Conservation (phyloP, 257 asterid species). For the Nicotiana noctiflora region DNA sequence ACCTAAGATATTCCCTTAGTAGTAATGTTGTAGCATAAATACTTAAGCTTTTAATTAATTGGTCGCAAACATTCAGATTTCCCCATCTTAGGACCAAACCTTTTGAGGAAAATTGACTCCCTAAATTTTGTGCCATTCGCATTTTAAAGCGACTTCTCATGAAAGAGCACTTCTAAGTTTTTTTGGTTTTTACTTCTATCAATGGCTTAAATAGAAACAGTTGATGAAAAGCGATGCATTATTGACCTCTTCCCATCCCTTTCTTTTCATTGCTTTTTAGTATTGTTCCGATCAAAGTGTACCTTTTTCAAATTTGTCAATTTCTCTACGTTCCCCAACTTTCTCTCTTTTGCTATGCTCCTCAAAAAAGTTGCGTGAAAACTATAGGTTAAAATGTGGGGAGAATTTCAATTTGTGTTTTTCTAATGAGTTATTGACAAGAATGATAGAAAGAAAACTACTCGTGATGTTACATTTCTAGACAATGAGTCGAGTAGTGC, state of each 20-base stretch:
- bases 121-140: background rate
- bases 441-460: background rate
- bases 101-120: background rate
- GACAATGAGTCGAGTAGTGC: background rate
- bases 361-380: background rate
- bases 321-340: background rate
- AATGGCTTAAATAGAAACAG: background rate
- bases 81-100: background rate
- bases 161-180: background rate
- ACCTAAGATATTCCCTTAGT: no score
- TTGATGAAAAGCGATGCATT: background rate
- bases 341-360: background rate
- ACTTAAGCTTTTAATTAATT: no score
- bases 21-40: no score
- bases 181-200: background rate
- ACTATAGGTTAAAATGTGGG: background rate
- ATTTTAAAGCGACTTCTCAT: background rate
- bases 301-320: background rate
- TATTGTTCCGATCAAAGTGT: background rate
- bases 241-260: background rate
- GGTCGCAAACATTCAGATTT: no score
- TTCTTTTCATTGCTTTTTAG: background rate
- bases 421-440: background rate
- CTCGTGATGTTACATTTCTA: background rate
- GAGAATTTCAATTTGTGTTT: background rate